phyloP scores from a whole-genome alignment of 441 rosid species.

The Bocquillonia castaneifolia region DNA sequence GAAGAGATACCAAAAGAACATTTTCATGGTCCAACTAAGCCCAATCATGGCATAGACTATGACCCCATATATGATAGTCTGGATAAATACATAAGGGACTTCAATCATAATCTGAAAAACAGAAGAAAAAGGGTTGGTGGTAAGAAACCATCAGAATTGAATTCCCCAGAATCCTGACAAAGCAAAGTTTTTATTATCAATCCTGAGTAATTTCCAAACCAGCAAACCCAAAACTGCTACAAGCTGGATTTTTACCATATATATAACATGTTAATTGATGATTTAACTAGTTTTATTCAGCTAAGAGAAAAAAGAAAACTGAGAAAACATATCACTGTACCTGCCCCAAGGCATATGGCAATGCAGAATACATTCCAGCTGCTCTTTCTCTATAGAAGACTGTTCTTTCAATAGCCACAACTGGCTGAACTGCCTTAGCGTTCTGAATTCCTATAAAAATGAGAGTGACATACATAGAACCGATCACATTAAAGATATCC shows the following conservation, averaged over 20 bases:
- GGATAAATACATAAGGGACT: conserved; percentile 43
- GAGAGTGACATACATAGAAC: conserved; percentile 68
- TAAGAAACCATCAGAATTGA: background rate
- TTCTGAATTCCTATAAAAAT: conserved; percentile 64
- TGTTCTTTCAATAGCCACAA: conserved; percentile 68
- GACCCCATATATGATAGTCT: conserved; percentile 42
- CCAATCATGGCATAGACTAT: conserved; percentile 58
- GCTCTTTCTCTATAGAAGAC: conserved; percentile 85
- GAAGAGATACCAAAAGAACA: conserved; percentile 53
- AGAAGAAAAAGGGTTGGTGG: background rate
- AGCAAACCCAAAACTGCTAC: too few species aligned
- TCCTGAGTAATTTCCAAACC: background rate
- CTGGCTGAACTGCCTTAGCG: conserved; percentile 59
- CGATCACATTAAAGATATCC: conserved; percentile 72
- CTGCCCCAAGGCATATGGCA: conserved; percentile 85
- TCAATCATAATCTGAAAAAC: conserved; percentile 44
- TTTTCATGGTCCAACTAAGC: conserved; percentile 43
- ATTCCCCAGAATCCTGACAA: background rate
- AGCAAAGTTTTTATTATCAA: background rate
- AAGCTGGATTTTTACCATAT: too few species aligned
- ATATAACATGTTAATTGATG: background rate
- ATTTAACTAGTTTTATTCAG: background rate
- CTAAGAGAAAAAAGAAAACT: background rate
- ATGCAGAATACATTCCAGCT: conserved; percentile 82
- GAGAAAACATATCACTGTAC: conserved; percentile 21